Evolutionary conservation across 2,329 filamentous ascomycete species (phyloP), one percentile per base, ranked within the genome.

Genomic region (Trichoderma breve): DNA sequence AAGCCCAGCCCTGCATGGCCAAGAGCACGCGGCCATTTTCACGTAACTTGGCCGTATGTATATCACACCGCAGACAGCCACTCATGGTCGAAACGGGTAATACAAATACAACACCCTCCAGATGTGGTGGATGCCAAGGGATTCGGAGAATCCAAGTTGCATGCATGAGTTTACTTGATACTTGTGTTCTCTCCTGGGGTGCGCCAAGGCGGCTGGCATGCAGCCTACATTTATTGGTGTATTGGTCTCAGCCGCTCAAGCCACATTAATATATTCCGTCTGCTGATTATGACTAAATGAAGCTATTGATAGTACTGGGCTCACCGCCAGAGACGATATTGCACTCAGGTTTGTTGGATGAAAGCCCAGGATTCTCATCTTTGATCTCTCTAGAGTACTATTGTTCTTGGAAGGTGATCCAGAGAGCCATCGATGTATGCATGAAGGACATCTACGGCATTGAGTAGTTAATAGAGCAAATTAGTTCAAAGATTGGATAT

Each of bases 191-290:
- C 9, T 55, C 14, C 24, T 21, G 18, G 26, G 53, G 34, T 30
- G 26, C 65, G 47, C 63, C 47, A 66, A 39, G 30, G 32, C 47
- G 18, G n/a, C 24, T 26, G n/a, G 51, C 5, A 30, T 67, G 47
- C 65, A n/a, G 36, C 34, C 34, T 26, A 34, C 30, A 21, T 32
- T 14, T 43, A 30, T 36, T 57, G 34, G 24, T 28, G 26, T 47
- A 34, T 60, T 58, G 26, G 12, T 32, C 65, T 68, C 65, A 68
- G 65, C 62, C 62, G 62, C 65, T 60, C 65, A 68, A 68, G 65
- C 65, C 65, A 68, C 65, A 60, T 26, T 57, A 47, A 47, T 68
- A 11, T 24, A 47, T n/a, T 60, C 65, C 34, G 24, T 68, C 65
- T 60, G 53, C 53, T 68, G 65, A 68, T 34, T 12, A 28, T 60